A percentile compares a stretch with the other conserved stretches of the same genome.
Evolutionary conservation across 305 asterid genomes (phyloP).

Genomic region (Solanum hybrid): DNA sequence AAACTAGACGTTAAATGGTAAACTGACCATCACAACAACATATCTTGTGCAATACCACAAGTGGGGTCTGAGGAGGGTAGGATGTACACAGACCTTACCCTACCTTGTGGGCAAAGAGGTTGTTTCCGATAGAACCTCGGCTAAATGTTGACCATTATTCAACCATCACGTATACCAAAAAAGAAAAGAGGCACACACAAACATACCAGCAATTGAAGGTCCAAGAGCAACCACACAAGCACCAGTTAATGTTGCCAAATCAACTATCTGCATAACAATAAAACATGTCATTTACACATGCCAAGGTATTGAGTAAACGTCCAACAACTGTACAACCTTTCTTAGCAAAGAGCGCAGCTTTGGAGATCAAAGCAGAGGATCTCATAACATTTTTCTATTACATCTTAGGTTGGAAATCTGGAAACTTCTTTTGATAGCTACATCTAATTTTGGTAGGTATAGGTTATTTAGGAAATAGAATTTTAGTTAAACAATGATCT

Average conservation of each 20-base stretch:
- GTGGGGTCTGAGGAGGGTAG: not conserved
- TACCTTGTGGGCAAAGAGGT: not conserved
- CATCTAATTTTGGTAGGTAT: not conserved
- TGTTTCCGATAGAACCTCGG: not conserved
- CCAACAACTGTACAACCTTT: not conserved
- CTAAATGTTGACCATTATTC: not conserved
- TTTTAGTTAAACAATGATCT: not conserved
- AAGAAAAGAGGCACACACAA: not conserved
- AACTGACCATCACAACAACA: not conserved
- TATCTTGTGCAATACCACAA: not conserved
- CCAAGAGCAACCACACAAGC: constrained; percentile 92
- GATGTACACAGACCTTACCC: not conserved
- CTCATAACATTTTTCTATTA: not conserved
- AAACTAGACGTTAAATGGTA: not conserved
- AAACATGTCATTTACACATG: not conserved
- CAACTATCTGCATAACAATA: constrained; percentile 56
- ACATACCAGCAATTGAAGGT: constrained; percentile 78
- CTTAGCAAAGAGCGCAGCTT: not conserved
- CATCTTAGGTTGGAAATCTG: not conserved
- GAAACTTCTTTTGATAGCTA: not conserved
- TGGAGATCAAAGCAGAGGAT: not conserved
- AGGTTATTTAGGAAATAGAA: not conserved
- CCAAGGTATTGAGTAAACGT: not conserved
- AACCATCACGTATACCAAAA: not conserved
- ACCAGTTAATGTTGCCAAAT: constrained; percentile 91